Evolutionary conservation across 2,329 filamentous ascomycete species (phyloP).

Genomic region (Zymoseptoria tritici): DNA sequence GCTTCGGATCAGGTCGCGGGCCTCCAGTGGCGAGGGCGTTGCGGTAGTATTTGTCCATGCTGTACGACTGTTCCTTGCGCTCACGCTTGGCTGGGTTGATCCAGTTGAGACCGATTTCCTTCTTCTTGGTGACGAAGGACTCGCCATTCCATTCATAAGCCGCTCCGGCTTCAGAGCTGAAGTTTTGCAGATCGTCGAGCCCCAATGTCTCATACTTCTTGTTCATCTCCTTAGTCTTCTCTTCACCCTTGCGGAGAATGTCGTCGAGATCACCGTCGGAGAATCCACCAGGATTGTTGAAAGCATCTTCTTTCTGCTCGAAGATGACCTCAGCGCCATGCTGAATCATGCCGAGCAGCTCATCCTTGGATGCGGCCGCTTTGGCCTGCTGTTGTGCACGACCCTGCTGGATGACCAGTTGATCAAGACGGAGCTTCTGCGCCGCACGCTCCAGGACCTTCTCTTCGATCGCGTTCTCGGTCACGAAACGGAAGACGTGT

Average conservation of each 20-base stretch:
- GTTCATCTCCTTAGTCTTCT: constrained; percentile 81
- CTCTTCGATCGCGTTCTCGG: constrained; percentile 96
- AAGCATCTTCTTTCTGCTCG: constrained; percentile 58
- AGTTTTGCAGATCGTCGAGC: constrained; percentile 94
- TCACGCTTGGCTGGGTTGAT: constrained; percentile 98
- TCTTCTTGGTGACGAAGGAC: constrained; percentile 77
- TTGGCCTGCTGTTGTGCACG: constrained; percentile 86
- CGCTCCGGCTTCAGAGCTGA: constrained; percentile 72
- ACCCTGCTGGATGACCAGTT: constrained; percentile 96
- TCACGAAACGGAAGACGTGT: constrained; percentile 91
- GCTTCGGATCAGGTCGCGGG: constrained; percentile 74
- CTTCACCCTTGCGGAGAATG: constrained; percentile 79
- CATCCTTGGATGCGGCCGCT: constrained; percentile 89
- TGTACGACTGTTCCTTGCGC: constrained; percentile 95
- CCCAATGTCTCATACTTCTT: constrained; percentile 94
- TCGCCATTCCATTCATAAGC: constrained; percentile 99
- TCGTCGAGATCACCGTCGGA: constrained; percentile 84
- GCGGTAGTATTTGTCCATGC: constrained; percentile 97
- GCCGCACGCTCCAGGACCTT: constrained; percentile 95
- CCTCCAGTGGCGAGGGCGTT: constrained; percentile 78
- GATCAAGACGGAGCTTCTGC: constrained; percentile 91
- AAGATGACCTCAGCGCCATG: constrained; percentile 97
- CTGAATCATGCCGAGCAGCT: constrained; percentile 95
- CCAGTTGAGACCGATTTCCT: constrained; percentile 88
- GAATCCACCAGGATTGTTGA: constrained; percentile 56